Evolutionary conservation across 257 asterid species (phyloP).

Genomic region (Petrea volubilis): DNA sequence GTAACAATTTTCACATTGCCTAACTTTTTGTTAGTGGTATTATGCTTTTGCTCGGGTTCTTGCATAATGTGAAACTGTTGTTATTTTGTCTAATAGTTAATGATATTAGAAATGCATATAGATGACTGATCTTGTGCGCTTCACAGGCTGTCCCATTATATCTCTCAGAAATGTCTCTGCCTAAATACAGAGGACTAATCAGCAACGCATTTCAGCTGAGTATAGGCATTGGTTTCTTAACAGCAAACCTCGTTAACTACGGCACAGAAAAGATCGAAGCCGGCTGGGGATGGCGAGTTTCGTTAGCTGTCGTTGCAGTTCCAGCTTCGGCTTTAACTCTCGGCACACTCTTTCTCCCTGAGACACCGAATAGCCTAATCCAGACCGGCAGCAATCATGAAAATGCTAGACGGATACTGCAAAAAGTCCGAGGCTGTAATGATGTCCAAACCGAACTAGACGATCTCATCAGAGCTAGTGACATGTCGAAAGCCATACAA

Average conservation of each 20-base stretch:
- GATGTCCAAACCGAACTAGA: conserved; percentile 50
- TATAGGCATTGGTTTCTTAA: conserved; percentile 42
- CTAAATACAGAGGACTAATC: conserved; percentile 55
- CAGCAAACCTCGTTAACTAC: conserved; percentile 51
- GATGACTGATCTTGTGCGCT: too few relatives aligned
- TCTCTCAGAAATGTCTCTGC: conserved; percentile 70
- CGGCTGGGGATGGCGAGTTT: conserved; percentile 77
- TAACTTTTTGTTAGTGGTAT: too few relatives aligned
- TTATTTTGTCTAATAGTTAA: too few relatives aligned
- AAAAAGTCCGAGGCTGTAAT: conserved; percentile 42
- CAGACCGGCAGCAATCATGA: conserved; percentile 32
- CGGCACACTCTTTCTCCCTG: conserved; percentile 45
- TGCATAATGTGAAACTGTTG: too few relatives aligned
- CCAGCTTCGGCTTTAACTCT: conserved; percentile 23
- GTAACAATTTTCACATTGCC: too few relatives aligned
- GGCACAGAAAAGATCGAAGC: conserved; percentile 40
- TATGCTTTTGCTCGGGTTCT: too few relatives aligned
- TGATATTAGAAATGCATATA: too few relatives aligned
- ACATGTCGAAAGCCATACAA: conserved; percentile 28
- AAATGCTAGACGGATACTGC: conserved; percentile 40
- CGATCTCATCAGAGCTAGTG: conserved; percentile 53
- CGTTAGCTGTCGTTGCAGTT: conserved; percentile 30
- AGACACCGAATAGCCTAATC: conserved; percentile 58
- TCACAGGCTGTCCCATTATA: conserved; percentile 50
- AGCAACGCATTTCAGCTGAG: conserved; percentile 50